phyloP scores from a whole-genome alignment of 805 yeast genomes.

The Grigorovia yakushimaensis region DNA sequence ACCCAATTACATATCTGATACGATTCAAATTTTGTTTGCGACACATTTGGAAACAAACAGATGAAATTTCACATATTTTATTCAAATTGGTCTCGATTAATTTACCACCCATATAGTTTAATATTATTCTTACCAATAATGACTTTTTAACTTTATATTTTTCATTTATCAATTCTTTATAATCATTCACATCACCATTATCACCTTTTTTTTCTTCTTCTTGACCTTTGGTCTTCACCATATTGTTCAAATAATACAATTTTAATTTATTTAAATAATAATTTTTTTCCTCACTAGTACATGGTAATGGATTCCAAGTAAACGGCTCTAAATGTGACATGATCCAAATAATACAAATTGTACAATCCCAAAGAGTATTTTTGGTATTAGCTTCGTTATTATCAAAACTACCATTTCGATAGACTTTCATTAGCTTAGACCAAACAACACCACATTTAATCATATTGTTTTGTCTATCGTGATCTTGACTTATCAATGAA shows the following conservation, averaged over 20 bases:
- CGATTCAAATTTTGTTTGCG: slow-evolving; percentile 15
- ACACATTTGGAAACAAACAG: slow-evolving; percentile 20
- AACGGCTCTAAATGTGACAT: slow-evolving; percentile 26
- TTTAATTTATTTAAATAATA: slow-evolving; percentile 13
- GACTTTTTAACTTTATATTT: slow-evolving; percentile 19
- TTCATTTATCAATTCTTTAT: neutral
- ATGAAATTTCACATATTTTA: slow-evolving; percentile 18
- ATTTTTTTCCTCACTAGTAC: slow-evolving; percentile 16
- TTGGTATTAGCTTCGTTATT: slow-evolving; percentile 6
- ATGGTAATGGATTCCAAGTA: slow-evolving; percentile 20
- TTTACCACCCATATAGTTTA: slow-evolving; percentile 25
- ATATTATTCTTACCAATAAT: slow-evolving; percentile 16
- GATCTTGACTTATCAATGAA: slow-evolving; percentile 9
- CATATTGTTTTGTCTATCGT: slow-evolving; percentile 8
- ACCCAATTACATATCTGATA: slow-evolving; percentile 21
- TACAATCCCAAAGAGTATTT: slow-evolving; percentile 23
- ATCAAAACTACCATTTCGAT: slow-evolving; percentile 9
- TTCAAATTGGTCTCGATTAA: slow-evolving; percentile 23
- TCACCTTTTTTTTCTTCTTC: too few relatives aligned
- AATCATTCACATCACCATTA: neutral
- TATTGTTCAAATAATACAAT: slow-evolving; percentile 16
- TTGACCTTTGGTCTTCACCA: slow-evolving; percentile 10
- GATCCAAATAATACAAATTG: slow-evolving; percentile 21
- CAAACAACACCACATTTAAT: neutral
- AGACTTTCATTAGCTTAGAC: slow-evolving; percentile 11